Evolutionary conservation across 1,284 basidiomycete species (phyloP).

Genomic region (Ceratobasidium sp.): DNA sequence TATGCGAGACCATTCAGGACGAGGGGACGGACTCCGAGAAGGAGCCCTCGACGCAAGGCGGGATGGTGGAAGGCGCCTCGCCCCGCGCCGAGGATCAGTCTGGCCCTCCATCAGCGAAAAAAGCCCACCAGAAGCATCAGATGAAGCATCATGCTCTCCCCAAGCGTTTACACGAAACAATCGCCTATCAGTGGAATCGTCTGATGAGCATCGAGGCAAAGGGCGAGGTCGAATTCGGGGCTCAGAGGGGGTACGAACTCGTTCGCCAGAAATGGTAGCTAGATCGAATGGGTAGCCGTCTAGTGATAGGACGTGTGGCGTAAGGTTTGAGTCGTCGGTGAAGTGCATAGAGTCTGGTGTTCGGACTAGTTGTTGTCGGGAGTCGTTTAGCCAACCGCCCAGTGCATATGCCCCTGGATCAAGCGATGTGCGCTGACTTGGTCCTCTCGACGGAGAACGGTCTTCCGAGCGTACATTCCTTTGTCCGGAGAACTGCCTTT

Average conservation of each 20-base stretch:
- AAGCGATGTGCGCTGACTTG: background rate
- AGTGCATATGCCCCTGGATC: constrained; percentile 2
- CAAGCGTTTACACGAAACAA: constrained; percentile 43
- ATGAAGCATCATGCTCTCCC: constrained; percentile 34
- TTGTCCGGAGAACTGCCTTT: constrained; percentile 23
- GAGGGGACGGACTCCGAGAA: constrained; percentile 20
- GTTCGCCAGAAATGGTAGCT: constrained; percentile 21
- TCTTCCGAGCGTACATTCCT: background rate
- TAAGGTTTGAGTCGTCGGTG: background rate
- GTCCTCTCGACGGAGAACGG: constrained; percentile 22
- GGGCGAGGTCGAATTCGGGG: constrained; percentile 36
- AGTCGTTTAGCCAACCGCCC: constrained; percentile 18
- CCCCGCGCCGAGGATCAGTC: constrained; percentile 7
- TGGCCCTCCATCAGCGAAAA: constrained; percentile 39
- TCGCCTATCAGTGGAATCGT: constrained; percentile 29
- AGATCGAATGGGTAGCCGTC: constrained; percentile 38
- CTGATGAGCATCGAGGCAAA: constrained; percentile 33
- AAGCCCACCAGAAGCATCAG: constrained; percentile 27
- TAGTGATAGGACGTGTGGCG: constrained; percentile 6
- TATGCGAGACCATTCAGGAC: constrained; percentile 7
- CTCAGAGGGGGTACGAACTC: constrained; percentile 19
- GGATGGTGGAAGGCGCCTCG: constrained; percentile 27
- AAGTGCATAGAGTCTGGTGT: constrained; percentile 16
- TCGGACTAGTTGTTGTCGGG: constrained; percentile 20
- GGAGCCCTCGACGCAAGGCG: constrained; percentile 33